These are phyloP conservation scores for Camelina neglecta DNA, from an alignment of 345 rosid species.

Conservation along the genomic window DNA sequence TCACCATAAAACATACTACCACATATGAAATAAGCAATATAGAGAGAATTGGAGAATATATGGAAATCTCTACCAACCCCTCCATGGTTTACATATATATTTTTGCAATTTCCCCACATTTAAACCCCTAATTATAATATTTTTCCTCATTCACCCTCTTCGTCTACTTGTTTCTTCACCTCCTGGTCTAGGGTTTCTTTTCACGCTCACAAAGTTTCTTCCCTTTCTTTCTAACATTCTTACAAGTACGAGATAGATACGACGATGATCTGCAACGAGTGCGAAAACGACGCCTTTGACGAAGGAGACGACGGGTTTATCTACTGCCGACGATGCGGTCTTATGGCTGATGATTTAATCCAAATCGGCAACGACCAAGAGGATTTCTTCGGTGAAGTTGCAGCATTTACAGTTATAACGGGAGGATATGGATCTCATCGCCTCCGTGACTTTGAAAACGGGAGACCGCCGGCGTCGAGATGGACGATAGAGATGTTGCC, in stretches of 20 bases:
- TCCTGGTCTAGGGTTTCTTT: background rate
- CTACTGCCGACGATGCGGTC: slow-evolving; percentile 61
- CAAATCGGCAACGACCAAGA: slow-evolving; percentile 64
- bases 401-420: background rate
- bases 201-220: no score
- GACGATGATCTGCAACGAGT: slow-evolving; percentile 47
- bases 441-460: no score
- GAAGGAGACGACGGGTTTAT: slow-evolving; percentile 61
- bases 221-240: no score
- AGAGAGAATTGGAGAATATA: no score
- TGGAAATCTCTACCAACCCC: no score
- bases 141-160: background rate
- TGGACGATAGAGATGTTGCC: slow-evolving; percentile 14
- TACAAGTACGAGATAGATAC: no score
- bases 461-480: slow-evolving; percentile 10
- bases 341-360: slow-evolving; percentile 52
- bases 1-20: no score
- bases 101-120: no score
- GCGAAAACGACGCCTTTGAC: slow-evolving; percentile 51
- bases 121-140: no score
- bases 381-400: slow-evolving; percentile 48
- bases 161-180: background rate
- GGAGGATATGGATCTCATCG: no score
- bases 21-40: no score
- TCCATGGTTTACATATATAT: no score